Evolutionary conservation across 2,329 filamentous ascomycete species (phyloP), one percentile per base, ranked within the genome.

Genomic region (Talaromyces sp.): DNA sequence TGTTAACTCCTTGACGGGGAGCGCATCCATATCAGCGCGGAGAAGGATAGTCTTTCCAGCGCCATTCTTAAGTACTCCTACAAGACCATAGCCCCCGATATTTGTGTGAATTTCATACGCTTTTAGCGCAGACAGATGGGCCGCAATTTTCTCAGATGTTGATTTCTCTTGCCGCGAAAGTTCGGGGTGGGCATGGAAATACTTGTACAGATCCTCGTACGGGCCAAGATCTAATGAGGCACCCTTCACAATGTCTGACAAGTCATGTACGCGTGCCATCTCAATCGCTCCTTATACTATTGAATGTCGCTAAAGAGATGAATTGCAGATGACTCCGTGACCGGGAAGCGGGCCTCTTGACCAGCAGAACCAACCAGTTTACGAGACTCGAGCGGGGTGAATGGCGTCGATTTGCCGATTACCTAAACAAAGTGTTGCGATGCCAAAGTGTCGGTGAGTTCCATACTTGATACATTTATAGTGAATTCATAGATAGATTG

Each of bases 161-260:
- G 80, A 73, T 19, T 78, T 71, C 71, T 89, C 87, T 71, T 84
- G 85, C 2, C 80, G 79, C 0, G 86, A 87, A 33, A 89, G 82
- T 61, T 87, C 87, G 0, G 87, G 86, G 68, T 87, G 75, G 13
- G 79, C 73, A 70, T 89, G 87, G 62, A 88, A 82, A 70, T 86
- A 73, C 68, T 83, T 86, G 79, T 89, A 89, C 3, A 85, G 75
- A 1, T 74, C 73, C 75, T 88, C 82, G 69, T 86, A 87, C 0
- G 74, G 72, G 3, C 69, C 60, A 3, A 85, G 71, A 58, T 81
- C 73, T 7, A 76, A 7, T 1, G 69, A 60, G 0, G 45, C 63
- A 2, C 22, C 14, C 27, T 66, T 66, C 2, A 76, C 16, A 1
- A 73, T 67, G 5, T 68, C 64, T 13, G 73, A 73, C 31, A 71